phyloP scores from a whole-genome alignment of 805 yeast species.

The Kluyveromyces lactis region DNA sequence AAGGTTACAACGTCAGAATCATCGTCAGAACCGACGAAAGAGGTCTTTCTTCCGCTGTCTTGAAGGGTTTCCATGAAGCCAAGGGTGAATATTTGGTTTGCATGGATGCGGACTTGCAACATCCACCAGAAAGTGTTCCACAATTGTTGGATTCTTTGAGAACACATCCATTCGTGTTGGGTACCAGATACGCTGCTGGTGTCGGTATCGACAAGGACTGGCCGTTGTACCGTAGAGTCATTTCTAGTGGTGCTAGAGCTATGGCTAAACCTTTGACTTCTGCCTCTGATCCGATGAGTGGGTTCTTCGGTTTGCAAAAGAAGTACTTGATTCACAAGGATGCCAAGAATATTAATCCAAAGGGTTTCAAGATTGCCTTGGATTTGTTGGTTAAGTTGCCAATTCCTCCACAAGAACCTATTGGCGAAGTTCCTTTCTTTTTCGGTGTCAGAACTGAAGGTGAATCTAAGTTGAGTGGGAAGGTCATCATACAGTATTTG shows the following conservation, averaged over 20 bases:
- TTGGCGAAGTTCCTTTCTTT: constrained; percentile 43
- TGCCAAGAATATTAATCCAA: constrained; percentile 31
- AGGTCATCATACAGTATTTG: constrained; percentile 40
- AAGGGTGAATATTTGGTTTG: constrained; percentile 40
- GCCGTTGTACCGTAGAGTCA: constrained; percentile 43
- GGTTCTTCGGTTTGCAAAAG: constrained; percentile 43
- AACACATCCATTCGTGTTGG: constrained; percentile 37
- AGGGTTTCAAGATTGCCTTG: constrained; percentile 44
- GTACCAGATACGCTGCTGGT: constrained; percentile 48
- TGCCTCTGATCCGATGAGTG: constrained; percentile 49
- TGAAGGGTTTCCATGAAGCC: constrained; percentile 40
- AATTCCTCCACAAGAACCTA: constrained; percentile 23
- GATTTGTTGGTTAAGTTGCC: constrained; percentile 41
- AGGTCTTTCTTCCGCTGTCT: constrained; percentile 43
- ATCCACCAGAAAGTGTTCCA: constrained; percentile 46
- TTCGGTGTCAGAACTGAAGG: constrained; percentile 49
- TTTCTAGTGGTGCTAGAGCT: constrained; percentile 41
- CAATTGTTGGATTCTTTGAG: constrained; percentile 34
- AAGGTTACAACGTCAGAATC: constrained; percentile 41
- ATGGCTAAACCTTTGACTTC: constrained; percentile 41
- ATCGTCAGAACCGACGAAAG: constrained; percentile 44
- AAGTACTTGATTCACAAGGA: constrained; percentile 32
- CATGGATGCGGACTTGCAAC: constrained; percentile 48
- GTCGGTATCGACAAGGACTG: constrained; percentile 47
- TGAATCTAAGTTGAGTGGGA: constrained; percentile 41